Evolutionary conservation across 2,329 filamentous ascomycete genomes (phyloP), one percentile per base, ranked within the genome.

Genomic region (Cryphonectria naterciae): DNA sequence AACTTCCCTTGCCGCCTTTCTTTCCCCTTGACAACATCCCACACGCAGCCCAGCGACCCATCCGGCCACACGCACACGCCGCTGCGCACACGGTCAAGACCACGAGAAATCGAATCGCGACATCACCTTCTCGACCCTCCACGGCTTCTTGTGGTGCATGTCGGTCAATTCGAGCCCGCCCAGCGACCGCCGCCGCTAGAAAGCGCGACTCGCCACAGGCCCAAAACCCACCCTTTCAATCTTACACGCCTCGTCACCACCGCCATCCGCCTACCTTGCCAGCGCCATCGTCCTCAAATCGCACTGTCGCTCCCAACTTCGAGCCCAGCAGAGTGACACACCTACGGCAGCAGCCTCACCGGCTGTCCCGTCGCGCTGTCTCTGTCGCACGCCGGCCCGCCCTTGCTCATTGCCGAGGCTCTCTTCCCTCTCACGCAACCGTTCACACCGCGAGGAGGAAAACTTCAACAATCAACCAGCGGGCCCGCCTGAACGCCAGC

Each of bases 1-100:
- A 69, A 71, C 70, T 68, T 68, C 66, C 56, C 66, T 68, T 68
- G 63, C 56, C 54, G 65, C 67, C 62, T 71, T n/a, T 49, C 46
- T 22, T 49, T 67, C 70, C 63, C 63, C 63, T 65, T 65, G 67
- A 66, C 67, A 56, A 67, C 43, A 64, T 43, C 70, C 52, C 52
- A 71, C 49, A 54, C 63, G n/a, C 65, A 39, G 49, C 28, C 62
- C 43, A 56, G 49, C 25, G 28, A 46, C 25, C 41, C 41, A 28
- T 28, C 63, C 63, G 43, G 19, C 67, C 61, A 28, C 67, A 49
- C 28, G 39, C 65, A 46, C 43, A 49, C 41, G 63, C 41, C 43
- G 63, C 41, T 49, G 63, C 63, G 63, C 63, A 46, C 41, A 63
- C 70, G 56, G 56, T 69, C 67, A 66, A 64, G 11, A 25, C 56